A percentile compares a stretch with the other conserved stretches of the same genome.
phyloP scores from a whole-genome alignment of 495 filamentous ascomycete species.

The Aspergillus indologenus region DNA sequence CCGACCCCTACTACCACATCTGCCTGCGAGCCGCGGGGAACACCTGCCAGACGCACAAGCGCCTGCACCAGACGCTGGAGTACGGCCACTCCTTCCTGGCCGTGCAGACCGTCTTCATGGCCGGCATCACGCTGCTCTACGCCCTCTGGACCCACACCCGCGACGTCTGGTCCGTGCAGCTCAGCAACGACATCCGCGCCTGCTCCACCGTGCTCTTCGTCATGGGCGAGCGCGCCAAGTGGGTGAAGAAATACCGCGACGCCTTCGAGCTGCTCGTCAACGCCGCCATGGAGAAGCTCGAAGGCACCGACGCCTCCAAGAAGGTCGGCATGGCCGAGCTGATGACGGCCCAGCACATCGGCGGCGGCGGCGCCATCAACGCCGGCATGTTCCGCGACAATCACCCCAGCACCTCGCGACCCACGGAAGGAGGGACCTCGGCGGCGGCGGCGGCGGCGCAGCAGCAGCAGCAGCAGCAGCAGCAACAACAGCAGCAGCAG shows the following conservation, averaged over 20 bases:
- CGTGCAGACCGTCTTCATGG: conserved; percentile 55
- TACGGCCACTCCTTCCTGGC: conserved; percentile 56
- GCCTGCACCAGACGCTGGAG: conserved; percentile 49
- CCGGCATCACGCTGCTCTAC: conserved; percentile 52
- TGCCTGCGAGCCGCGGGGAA: conserved; percentile 50
- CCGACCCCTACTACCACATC: conserved; percentile 50
- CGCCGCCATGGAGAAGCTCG: conserved; percentile 52
- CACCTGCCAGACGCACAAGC: conserved; percentile 54
- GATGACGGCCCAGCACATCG: conserved; percentile 39
- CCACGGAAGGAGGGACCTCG: background rate
- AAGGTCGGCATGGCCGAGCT: conserved; percentile 41
- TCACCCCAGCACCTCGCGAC: background rate
- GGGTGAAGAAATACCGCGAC: conserved; percentile 54
- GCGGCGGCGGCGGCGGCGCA: background rate
- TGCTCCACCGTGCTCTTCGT: conserved; percentile 54
- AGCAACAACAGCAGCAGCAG: too few relatives aligned
- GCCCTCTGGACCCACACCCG: conserved; percentile 46
- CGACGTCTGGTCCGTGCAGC: conserved; percentile 49
- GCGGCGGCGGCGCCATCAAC: conserved; percentile 9
- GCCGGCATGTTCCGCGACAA: background rate
- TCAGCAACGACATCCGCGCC: conserved; percentile 54
- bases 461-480: too few relatives aligned
- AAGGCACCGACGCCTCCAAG: conserved; percentile 37
- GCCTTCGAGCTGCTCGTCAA: conserved; percentile 53
- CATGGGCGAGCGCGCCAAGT: conserved; percentile 51